phyloP scores from a whole-genome alignment of 2,329 filamentous ascomycete species.

The Podosphaera xanthii region DNA sequence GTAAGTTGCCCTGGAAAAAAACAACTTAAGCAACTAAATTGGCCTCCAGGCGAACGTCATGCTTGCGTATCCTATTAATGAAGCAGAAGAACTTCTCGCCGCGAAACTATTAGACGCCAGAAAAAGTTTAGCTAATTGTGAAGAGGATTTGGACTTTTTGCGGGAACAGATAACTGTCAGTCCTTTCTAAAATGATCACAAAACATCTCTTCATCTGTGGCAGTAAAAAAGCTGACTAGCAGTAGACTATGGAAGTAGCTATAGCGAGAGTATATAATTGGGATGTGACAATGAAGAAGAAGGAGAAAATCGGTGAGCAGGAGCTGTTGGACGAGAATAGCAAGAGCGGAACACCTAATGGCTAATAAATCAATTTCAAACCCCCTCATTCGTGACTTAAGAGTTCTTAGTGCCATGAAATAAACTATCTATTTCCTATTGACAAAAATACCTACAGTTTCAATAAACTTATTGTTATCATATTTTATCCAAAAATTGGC shows the following conservation, averaged over 20 bases:
- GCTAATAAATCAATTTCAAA: constrained; percentile 5
- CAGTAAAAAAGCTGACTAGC: constrained; percentile 4
- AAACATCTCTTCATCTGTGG: not conserved
- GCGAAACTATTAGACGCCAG: constrained; percentile 63
- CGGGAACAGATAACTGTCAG: constrained; percentile 86
- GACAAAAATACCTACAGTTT: no score
- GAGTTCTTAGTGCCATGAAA: no score
- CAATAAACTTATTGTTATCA: no score
- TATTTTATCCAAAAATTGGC: no score
- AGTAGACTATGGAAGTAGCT: constrained; percentile 58
- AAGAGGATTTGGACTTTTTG: constrained; percentile 89
- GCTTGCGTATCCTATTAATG: constrained; percentile 77
- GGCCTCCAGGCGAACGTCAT: constrained; percentile 66
- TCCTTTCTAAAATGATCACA: constrained; percentile 4
- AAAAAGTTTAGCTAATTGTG: constrained; percentile 62
- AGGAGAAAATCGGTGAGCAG: constrained; percentile 49
- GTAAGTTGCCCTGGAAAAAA: constrained; percentile 21
- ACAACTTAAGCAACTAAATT: not conserved
- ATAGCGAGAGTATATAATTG: constrained; percentile 97
- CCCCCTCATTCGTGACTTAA: no score
- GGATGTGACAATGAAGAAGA: constrained; percentile 89
- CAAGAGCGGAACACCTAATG: constrained; percentile 16
- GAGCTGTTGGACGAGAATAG: constrained; percentile 18
- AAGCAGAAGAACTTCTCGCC: constrained; percentile 58
- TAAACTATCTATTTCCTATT: no score